Conservation (phyloP, 129 eudicot genomes). For the Kitagawia praeruptora region DNA sequence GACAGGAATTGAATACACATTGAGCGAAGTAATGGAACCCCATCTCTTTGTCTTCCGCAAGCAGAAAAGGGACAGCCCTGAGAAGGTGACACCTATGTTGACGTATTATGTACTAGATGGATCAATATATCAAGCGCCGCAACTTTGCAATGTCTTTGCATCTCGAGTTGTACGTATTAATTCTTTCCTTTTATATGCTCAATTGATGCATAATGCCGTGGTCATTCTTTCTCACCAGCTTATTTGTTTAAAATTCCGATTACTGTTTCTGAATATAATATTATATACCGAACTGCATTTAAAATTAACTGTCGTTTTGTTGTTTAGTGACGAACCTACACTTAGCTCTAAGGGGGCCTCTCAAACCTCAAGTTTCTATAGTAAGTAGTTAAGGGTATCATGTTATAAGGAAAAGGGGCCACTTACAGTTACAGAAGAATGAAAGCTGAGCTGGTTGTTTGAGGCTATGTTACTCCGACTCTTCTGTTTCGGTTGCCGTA, state of each 20-base stretch:
- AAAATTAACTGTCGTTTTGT: background rate
- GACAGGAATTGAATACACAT: slow-evolving; percentile 65
- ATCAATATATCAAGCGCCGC: slow-evolving; percentile 95
- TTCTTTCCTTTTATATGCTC: slow-evolving; percentile 9
- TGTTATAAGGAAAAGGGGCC: background rate
- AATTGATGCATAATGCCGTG: background rate
- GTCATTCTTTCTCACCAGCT: background rate
- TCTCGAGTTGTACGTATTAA: slow-evolving; percentile 71
- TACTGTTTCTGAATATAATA: background rate
- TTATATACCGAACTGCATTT: background rate
- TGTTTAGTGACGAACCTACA: background rate
- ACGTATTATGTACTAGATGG: slow-evolving; percentile 92
- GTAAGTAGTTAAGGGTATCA: background rate
- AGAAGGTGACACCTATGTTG: slow-evolving; percentile 83
- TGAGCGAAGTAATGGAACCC: slow-evolving; percentile 85
- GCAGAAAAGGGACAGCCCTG: slow-evolving; percentile 82
- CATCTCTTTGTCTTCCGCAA: slow-evolving; percentile 82
- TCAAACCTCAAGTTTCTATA: background rate
- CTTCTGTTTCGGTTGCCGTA: too few relatives aligned
- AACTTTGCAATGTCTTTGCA: slow-evolving; percentile 87
- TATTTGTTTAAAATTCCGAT: background rate
- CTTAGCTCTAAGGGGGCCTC: background rate
- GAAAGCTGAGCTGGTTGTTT: background rate
- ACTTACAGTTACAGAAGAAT: background rate
- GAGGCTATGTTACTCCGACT: too few relatives aligned